Base-by-base conservation (phyloP, 1,284 basidiomycete species). In the Microbotryum silenes-acaulis region DNA sequence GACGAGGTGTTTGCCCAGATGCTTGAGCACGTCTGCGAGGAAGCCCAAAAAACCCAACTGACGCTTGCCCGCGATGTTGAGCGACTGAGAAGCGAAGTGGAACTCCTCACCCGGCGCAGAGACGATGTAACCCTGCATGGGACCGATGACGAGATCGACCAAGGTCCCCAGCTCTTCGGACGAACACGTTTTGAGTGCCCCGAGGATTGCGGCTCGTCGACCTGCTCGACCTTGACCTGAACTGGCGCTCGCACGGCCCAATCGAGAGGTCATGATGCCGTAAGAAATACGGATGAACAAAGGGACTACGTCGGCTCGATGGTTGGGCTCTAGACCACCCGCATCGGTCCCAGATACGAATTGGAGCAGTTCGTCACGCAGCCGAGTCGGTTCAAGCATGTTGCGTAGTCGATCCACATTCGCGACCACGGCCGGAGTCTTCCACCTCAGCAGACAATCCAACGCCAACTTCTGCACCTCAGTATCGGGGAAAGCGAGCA, bases 141-240 rank as follows among this genome's bases (percentile, higher is more conserved):
- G 87, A 56, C 81, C 81, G n/a, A 97, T 76, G 91, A 98, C 98
- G 56, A 98, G 80, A 67, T 92, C 85, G 23, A 96, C 83, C 0
- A 98, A 79, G 1, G 90, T 78, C 1, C 78, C 77, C 8, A 97
- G 81, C 73, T 97, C 94, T 8, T 82, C 79, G 44, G 87, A 80
- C 0, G 80, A 79, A 70, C 88, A 91, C 2, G 83, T 83, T 2
- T 81, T 83, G 18, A 97, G 78, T 1, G 87, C 78, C 18, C 83
- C 79, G 25, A 98, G 79, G 14, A 97, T 84, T 2, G 91, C 89
- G 31, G 77, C 83, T 78, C 75, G 88, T 37, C 90, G 81, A 59
- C 91, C 88, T 0, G 81, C 82, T n/a, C 78, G 78, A 27, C 85
- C 87, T 61, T 83, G 75, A 29, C 73, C 74, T 5, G 76, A 75